Evolutionary conservation across 2,329 filamentous ascomycete species (phyloP), one percentile per base, ranked within the genome.

Genomic region (Mariannaea elegans): DNA sequence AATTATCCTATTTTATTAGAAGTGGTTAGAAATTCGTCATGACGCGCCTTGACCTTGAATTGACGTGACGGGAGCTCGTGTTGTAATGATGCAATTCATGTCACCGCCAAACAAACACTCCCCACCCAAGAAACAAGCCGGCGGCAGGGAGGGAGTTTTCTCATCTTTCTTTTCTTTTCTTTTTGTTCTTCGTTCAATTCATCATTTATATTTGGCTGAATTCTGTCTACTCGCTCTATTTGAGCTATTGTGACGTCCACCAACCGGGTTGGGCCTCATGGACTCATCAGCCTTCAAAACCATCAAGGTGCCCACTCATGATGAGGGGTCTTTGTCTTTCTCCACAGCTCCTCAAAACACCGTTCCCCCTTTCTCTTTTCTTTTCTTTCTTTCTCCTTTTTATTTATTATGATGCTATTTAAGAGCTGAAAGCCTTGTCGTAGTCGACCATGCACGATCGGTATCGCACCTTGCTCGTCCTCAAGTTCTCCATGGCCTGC

Each of bases 371-470:
- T 48, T 46, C 34, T 18, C 44, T 27, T 16, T 39, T 18, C 29
- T 2, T 13, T 2, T 27, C n/a, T 19, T 24, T 24, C 19, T 38
- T 29, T 46, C 18, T 44, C 36, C 44, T 50, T 51, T n/a, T 27
- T 46, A 27, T 36, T 42, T 41, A 34, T 49, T 59, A 27, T 38
- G 23, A 50, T 42, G 23, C 19, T 16, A 38, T 19, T 45, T 31
- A 84, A 23, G 78, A 74, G 32, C 86, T 87, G 72, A 93, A 92
- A 3, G 78, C 85, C 74, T 90, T 85, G 68, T 90, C 88, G 69
- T 87, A 93, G 66, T 85, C 83, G 47, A 87, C 88, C 78, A 94
- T 81, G 64, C 90, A 92, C 73, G 92, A 92, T 65, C 92, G 84
- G 76, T 93, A 95, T 63, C 83, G 83, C 55, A 94, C 87, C 69